Conservation (phyloP, 495 filamentous ascomycete genomes). For the Echria macrotheca region DNA sequence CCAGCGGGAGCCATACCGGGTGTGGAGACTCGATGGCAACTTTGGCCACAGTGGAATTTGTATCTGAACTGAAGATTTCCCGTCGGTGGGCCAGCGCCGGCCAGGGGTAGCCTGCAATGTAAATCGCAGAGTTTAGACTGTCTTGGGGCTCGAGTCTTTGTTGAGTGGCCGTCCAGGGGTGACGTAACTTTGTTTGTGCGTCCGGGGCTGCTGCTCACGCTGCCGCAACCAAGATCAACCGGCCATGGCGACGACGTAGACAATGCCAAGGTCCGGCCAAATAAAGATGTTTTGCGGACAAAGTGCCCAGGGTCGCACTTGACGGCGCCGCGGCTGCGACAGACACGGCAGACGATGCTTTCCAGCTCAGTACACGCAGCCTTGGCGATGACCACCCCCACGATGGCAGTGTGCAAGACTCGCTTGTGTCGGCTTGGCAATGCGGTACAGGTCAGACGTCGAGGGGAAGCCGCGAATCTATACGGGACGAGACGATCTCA, state of each 20-base stretch:
- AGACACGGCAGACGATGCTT: neutral
- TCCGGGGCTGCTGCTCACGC: neutral
- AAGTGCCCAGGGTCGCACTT: neutral
- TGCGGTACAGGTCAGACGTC: neutral
- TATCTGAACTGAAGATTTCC: neutral
- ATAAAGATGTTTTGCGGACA: neutral
- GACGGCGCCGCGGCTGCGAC: neutral
- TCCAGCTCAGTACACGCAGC: neutral
- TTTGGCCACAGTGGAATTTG: conserved; percentile 12
- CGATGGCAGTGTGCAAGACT: neutral
- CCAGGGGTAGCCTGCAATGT: neutral
- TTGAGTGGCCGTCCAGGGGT: too few species aligned
- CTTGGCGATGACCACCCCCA: neutral
- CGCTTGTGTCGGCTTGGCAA: neutral
- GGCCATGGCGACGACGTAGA: neutral
- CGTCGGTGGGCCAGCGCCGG: neutral
- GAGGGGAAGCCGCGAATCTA: too few species aligned
- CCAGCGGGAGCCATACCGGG: neutral
- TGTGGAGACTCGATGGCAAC: neutral
- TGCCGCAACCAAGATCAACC: neutral
- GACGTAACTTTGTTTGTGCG: neutral
- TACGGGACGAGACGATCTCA: too few species aligned
- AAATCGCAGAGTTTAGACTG: neutral
- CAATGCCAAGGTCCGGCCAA: neutral
- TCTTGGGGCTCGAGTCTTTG: neutral